Conservation (phyloP, 768 basidiomycete genomes). For the Suillus subluteus region DNA sequence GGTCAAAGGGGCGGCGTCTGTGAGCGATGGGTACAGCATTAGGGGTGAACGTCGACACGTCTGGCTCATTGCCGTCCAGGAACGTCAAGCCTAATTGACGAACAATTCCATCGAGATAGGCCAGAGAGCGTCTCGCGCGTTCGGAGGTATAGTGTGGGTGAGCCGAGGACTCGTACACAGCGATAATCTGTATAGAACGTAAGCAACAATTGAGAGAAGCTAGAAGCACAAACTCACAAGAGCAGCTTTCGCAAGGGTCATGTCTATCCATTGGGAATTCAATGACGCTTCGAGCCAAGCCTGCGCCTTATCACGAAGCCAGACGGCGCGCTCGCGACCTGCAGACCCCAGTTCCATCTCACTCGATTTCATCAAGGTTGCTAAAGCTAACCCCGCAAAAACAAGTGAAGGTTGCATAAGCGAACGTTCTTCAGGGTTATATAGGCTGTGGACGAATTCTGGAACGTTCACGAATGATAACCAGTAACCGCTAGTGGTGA, state of each 20-base stretch:
- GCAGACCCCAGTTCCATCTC: constrained; percentile 56
- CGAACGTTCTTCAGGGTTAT: constrained; percentile 52
- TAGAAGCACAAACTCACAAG: constrained; percentile 45
- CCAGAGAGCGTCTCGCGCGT: constrained; percentile 54
- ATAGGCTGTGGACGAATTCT: constrained; percentile 55
- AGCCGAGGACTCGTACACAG: constrained; percentile 76
- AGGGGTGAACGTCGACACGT: constrained; percentile 54
- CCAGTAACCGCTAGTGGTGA: constrained; percentile 64
- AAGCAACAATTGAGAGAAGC: constrained; percentile 12
- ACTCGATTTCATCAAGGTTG: constrained; percentile 74
- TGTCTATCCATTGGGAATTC: constrained; percentile 56
- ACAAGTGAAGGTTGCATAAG: constrained; percentile 74
- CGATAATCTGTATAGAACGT: constrained; percentile 58
- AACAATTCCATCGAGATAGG: constrained; percentile 68
- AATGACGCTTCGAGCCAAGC: constrained; percentile 54
- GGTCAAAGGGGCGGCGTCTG: constrained; percentile 31
- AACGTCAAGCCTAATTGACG: constrained; percentile 55
- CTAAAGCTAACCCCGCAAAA: constrained; percentile 68
- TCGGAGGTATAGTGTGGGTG: constrained; percentile 66
- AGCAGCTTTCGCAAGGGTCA: constrained; percentile 73
- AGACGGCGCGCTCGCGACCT: constrained; percentile 62
- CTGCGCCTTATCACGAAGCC: constrained; percentile 61
- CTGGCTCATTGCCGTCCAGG: constrained; percentile 58
- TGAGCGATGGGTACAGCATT: constrained; percentile 54
- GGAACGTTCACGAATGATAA: constrained; percentile 69